A percentile compares a stretch with the other conserved stretches of the same genome.
These are phyloP conservation scores for Fraxinus latifolia DNA, from an alignment of 305 asterid species.

Conservation along the genomic window DNA sequence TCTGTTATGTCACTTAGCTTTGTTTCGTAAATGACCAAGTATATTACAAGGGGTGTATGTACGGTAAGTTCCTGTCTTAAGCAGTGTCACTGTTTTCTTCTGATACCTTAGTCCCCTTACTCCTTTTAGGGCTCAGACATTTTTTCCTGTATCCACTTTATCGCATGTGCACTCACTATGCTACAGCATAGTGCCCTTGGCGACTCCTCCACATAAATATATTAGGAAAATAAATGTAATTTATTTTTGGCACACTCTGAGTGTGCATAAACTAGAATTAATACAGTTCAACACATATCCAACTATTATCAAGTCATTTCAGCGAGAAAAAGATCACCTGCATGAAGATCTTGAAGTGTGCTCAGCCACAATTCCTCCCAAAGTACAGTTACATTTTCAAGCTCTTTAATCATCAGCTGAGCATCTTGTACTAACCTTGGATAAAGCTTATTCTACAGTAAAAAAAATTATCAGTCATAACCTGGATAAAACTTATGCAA, in stretches of 20 bases:
- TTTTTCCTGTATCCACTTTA: not conserved
- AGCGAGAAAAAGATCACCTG: slow-evolving; percentile 46
- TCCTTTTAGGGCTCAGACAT: not conserved
- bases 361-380: slow-evolving; percentile 99
- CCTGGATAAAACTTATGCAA: slow-evolving; percentile 3
- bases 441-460: slow-evolving; percentile 73
- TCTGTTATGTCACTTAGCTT: not conserved
- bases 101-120: not conserved
- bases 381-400: slow-evolving; percentile 91
- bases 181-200: slow-evolving; percentile 3
- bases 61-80: slow-evolving; percentile 11
- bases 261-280: slow-evolving; percentile 1
- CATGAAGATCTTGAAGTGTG: slow-evolving; percentile 98
- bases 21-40: not conserved
- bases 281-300: slow-evolving; percentile 7
- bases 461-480: slow-evolving; percentile 7
- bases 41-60: not conserved
- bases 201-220: slow-evolving; percentile 18
- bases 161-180: slow-evolving; percentile 7
- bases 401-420: slow-evolving; percentile 91
- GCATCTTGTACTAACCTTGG: slow-evolving; percentile 89
- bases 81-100: not conserved
- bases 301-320: slow-evolving; percentile 24
- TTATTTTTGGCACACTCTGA: slow-evolving; percentile 9
- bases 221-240: slow-evolving; percentile 5